phyloP scores from a whole-genome alignment of 495 filamentous ascomycete genomes.

The Neurospora sublineolata region DNA sequence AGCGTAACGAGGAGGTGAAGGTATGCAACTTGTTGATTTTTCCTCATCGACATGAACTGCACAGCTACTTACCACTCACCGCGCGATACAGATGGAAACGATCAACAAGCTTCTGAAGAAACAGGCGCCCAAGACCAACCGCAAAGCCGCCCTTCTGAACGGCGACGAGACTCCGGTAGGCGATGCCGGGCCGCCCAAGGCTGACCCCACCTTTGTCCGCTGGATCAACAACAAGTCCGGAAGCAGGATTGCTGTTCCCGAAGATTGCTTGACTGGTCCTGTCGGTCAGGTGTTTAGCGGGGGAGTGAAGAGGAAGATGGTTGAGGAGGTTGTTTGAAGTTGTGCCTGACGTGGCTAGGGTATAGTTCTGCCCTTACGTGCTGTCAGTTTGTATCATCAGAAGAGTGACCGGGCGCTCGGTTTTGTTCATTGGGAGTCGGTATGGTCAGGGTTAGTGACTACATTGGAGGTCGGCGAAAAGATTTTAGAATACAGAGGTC shows the following conservation, averaged over 20 bases:
- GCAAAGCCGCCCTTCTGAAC: constrained; percentile 30
- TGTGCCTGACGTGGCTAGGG: background rate
- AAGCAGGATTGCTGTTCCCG: constrained; percentile 59
- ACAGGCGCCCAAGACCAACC: constrained; percentile 75
- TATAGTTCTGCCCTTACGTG: background rate
- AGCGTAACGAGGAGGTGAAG: constrained; percentile 98
- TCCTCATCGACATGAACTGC: background rate
- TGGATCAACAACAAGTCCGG: constrained; percentile 68
- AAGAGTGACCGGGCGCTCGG: background rate
- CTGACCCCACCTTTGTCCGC: constrained; percentile 60
- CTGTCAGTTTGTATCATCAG: background rate
- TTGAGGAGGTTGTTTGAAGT: constrained; percentile 29
- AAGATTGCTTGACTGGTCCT: constrained; percentile 63
- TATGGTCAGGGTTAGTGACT: background rate
- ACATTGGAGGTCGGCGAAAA: background rate
- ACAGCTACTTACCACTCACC: background rate
- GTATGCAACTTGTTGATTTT: constrained; percentile 29
- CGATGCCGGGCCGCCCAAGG: constrained; percentile 35
- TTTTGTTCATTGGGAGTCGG: background rate
- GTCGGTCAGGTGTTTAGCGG: constrained; percentile 49
- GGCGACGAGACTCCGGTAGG: constrained; percentile 41
- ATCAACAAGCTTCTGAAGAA: constrained; percentile 96
- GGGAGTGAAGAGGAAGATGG: constrained; percentile 27
- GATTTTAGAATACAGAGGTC: background rate
- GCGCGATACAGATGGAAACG: constrained; percentile 67